A percentile compares a stretch with the other conserved stretches of the same genome.
Conservation (phyloP, 106 monocot species). For the Ottelia alismoides region DNA sequence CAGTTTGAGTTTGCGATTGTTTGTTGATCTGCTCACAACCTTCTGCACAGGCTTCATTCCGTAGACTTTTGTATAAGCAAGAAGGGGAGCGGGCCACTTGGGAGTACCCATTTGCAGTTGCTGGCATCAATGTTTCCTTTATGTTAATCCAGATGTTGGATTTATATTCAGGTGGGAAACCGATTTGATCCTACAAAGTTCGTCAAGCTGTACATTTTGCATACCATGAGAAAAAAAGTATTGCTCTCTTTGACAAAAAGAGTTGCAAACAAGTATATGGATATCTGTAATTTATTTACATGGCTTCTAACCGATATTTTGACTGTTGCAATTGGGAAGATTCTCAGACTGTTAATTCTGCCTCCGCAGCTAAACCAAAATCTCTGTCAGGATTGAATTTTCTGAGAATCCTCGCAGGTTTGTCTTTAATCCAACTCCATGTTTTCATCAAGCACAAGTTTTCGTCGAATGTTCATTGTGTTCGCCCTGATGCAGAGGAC, state of each 20-base stretch:
- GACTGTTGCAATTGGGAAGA: too few species aligned
- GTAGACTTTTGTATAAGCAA: conserved; percentile 17
- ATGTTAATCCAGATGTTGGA: conserved; percentile 28
- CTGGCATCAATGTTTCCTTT: conserved; percentile 24
- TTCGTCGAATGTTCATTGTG: not conserved
- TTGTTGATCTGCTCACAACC: not conserved
- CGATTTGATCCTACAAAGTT: too few species aligned
- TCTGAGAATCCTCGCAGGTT: conserved; percentile 51
- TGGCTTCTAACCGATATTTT: too few species aligned
- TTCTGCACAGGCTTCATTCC: conserved; percentile 11
- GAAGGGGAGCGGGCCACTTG: conserved; percentile 17
- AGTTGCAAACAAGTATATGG: too few species aligned
- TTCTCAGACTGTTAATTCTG: too few species aligned
- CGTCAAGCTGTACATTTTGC: too few species aligned
- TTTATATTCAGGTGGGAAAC: conserved; percentile 15
- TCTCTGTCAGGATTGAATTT: conserved; percentile 54
- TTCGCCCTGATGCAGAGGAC: conserved; percentile 31
- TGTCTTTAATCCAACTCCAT: too few species aligned
- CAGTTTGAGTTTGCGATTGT: not conserved
- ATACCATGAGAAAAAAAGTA: too few species aligned
- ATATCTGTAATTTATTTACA: too few species aligned
- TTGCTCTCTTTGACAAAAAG: too few species aligned
- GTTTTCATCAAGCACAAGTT: too few species aligned
- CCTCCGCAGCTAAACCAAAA: conserved; percentile 67
- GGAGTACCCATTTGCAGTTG: conserved; percentile 27